Evolutionary conservation across 2,329 filamentous ascomycete species (phyloP).

Genomic region (Aspergillaceae sp.): DNA sequence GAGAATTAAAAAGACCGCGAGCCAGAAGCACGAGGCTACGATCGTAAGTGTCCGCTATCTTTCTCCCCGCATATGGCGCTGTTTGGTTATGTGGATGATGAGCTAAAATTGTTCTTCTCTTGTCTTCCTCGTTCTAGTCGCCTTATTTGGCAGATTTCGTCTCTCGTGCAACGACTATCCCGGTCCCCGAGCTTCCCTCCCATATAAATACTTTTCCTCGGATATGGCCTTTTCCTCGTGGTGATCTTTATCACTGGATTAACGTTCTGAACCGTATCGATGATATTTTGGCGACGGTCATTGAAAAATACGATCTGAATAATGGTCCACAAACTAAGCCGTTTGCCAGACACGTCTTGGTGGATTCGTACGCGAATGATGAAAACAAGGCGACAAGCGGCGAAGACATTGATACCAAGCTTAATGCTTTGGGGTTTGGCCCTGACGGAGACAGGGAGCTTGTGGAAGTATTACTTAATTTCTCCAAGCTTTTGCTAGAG

Average conservation of each 20-base stretch:
- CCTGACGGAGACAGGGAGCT: slow-evolving; percentile 72
- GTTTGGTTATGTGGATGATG: slow-evolving; percentile 2
- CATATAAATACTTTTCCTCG: slow-evolving; percentile 73
- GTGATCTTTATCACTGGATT: slow-evolving; percentile 98
- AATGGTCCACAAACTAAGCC: slow-evolving; percentile 71
- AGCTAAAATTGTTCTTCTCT: slow-evolving; percentile 13
- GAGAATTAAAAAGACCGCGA: slow-evolving; percentile 47
- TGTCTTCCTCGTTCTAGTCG: slow-evolving; percentile 50
- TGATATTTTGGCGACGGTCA: slow-evolving; percentile 72
- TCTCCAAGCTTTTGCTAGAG: slow-evolving; percentile 80
- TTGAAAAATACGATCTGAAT: slow-evolving; percentile 67
- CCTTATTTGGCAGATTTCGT: slow-evolving; percentile 80
- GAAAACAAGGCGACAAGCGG: slow-evolving; percentile 44
- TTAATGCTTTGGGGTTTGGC: slow-evolving; percentile 55
- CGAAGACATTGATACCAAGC: slow-evolving; percentile 45
- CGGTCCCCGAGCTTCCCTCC: slow-evolving; percentile 67
- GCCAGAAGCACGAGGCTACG: slow-evolving; percentile 45
- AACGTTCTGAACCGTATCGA: slow-evolving; percentile 89
- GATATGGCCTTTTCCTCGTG: slow-evolving; percentile 89
- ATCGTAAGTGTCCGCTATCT: slow-evolving; percentile 31
- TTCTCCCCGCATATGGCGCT: slow-evolving; percentile 5
- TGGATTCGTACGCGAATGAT: slow-evolving; percentile 49
- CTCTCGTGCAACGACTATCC: slow-evolving; percentile 51
- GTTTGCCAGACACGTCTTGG: slow-evolving; percentile 46
- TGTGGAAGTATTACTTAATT: slow-evolving; percentile 69